phyloP scores from a whole-genome alignment of 495 filamentous ascomycete species.

The Lophium mytilinum region DNA sequence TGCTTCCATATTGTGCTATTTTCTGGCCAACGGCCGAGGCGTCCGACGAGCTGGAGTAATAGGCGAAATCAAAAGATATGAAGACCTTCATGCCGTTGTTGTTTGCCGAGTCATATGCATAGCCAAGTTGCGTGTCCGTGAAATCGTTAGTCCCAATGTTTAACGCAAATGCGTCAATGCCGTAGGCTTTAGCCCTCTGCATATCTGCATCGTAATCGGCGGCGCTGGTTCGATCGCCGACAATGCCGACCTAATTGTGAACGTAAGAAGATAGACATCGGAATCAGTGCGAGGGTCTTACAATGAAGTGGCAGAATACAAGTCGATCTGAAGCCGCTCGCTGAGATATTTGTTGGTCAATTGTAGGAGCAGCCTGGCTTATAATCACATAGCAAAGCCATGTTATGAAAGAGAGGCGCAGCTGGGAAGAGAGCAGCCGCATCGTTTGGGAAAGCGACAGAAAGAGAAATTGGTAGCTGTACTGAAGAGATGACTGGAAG shows the following conservation, averaged over 20 bases:
- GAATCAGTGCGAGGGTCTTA: slow-evolving; percentile 23
- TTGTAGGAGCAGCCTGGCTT: neutral
- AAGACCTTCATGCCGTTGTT: slow-evolving; percentile 53
- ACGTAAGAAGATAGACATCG: neutral
- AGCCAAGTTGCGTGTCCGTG: slow-evolving; percentile 45
- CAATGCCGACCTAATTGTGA: slow-evolving; percentile 42
- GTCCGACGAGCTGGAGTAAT: slow-evolving; percentile 30
- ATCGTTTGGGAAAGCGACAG: no score
- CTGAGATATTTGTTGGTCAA: neutral
- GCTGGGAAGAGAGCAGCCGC: no score
- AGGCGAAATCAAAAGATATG: slow-evolving; percentile 56
- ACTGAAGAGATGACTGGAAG: no score
- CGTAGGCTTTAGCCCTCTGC: slow-evolving; percentile 43
- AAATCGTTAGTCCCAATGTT: slow-evolving; percentile 49
- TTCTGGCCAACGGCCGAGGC: slow-evolving; percentile 40
- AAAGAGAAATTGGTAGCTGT: no score
- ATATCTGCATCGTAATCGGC: slow-evolving; percentile 51
- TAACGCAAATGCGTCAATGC: slow-evolving; percentile 55
- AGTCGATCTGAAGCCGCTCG: slow-evolving; percentile 20
- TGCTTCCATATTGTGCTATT: slow-evolving; percentile 41
- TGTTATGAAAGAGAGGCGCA: no score
- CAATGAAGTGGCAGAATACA: slow-evolving; percentile 56
- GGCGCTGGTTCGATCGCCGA: slow-evolving; percentile 41
- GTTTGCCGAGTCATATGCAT: slow-evolving; percentile 50
- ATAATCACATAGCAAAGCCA: neutral